Evolutionary conservation across 805 yeast genomes (phyloP), one percentile per base, ranked within the genome.

Genomic region (Saturnispora silvae): DNA sequence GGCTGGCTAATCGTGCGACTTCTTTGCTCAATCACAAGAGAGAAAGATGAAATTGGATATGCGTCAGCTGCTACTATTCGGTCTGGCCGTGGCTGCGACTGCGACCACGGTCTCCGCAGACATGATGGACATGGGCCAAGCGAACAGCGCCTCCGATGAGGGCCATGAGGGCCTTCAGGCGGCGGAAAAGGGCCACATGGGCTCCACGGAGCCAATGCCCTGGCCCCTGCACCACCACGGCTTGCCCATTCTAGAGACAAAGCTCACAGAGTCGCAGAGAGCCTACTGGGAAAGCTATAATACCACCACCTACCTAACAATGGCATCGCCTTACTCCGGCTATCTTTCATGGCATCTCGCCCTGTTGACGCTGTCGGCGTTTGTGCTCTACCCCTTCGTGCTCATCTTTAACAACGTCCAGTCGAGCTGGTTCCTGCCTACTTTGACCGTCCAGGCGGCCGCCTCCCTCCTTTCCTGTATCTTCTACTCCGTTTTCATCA

Each of bases 221-320:
- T 75, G 72, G 50, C 71, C 65, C 37, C 49, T 45, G 4, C 52
- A 46, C 23, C 67, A 74, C 50, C 95, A 84, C 51, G 94, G 94
- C 0, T 50, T 72, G 45, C 87, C 94, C 1, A 82, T 87, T 30
- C 63, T 86, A 32, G 61, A 75, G 20, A 79, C 81, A 2, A 51
- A 72, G 15, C 65, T 87, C 34, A 67, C 76, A 14, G 79, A 87
- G 1, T 81, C 75, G 31, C 95, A 86, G 56, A 62, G 75, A 38
- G 53, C 67, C 20, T 87, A 70, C 57, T 87, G 96, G 96, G 76
- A 75, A 34, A 53, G 58, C 19, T 87, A 86, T 58, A 75, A 81
- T 51, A 75, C 94, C 11, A 79, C 89, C 2, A 77, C 84, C 3
- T 86, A 68, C 54, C 75, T 83, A 59, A 75, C 72, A 6, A 51